Percentiles rank a stretch among this genome's conserved stretches.
Conservation (phyloP, 2,329 filamentous ascomycete genomes). For the Aotearoamyces nothofagi region DNA sequence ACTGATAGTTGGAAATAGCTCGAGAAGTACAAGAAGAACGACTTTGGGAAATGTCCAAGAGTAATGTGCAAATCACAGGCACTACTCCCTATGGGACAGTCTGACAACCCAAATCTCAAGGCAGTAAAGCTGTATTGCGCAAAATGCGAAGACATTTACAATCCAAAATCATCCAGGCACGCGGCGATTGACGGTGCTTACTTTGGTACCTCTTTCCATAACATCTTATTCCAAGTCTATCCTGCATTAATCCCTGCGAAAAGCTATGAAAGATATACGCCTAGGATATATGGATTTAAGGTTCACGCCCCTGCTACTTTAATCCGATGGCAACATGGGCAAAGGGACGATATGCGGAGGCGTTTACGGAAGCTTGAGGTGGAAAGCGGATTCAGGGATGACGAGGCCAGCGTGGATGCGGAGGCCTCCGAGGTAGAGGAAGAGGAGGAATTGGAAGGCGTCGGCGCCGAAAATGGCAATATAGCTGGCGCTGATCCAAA, state of each 20-base stretch:
- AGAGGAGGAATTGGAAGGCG: conserved; percentile 22
- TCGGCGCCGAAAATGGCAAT: conserved; percentile 1
- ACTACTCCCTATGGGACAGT: conserved; percentile 85
- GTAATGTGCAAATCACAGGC: conserved; percentile 91
- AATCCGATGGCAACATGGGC: conserved; percentile 76
- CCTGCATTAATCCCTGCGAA: conserved; percentile 79
- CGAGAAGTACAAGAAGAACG: conserved; percentile 96
- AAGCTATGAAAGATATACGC: conserved; percentile 72
- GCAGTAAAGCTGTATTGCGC: conserved; percentile 95
- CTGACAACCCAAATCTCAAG: conserved; percentile 74
- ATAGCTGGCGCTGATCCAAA: background rate
- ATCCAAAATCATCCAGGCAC: conserved; percentile 93
- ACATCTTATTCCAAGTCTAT: conserved; percentile 98
- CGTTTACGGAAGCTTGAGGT: conserved; percentile 57
- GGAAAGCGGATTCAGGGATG: conserved; percentile 67
- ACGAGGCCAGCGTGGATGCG: conserved; percentile 39
- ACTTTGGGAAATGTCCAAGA: conserved; percentile 95
- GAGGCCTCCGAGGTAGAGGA: conserved; percentile 41
- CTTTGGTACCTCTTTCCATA: conserved; percentile 96
- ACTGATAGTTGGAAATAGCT: conserved; percentile 40
- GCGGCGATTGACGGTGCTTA: conserved; percentile 93
- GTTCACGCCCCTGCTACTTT: conserved; percentile 82
- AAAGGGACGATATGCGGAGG: conserved; percentile 69
- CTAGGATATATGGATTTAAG: conserved; percentile 86
- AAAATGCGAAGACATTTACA: conserved; percentile 96